Evolutionary conservation across 2,329 filamentous ascomycete genomes (phyloP).

Genomic region (Cladosporium sp.): DNA sequence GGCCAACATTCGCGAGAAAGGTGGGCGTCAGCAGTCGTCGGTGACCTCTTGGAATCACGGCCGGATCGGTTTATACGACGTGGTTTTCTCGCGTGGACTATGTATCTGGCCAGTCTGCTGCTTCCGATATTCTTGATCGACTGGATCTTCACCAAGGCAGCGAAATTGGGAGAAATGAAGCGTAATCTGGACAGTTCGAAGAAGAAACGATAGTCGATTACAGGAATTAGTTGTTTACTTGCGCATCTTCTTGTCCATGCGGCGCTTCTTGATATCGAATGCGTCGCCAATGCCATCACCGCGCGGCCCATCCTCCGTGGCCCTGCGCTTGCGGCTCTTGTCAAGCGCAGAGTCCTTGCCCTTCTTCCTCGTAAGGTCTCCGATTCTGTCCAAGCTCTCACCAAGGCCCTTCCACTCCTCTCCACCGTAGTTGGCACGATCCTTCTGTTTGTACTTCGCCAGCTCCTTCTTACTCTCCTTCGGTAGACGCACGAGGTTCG

Average conservation of each 20-base stretch:
- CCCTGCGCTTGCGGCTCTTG: conserved; percentile 78
- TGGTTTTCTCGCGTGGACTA: conserved; percentile 2
- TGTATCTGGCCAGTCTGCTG: not conserved
- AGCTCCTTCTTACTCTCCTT: conserved; percentile 79
- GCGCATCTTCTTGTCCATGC: conserved; percentile 34
- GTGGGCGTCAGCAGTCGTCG: conserved; percentile 17
- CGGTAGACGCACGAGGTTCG: conserved; percentile 82
- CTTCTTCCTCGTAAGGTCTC: conserved; percentile 69
- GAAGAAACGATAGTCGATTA: conserved; percentile 1
- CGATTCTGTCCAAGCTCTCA: conserved; percentile 80
- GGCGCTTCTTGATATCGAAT: conserved; percentile 64
- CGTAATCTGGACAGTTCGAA: not conserved
- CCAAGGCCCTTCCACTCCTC: conserved; percentile 89
- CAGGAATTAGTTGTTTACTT: conserved; percentile 17
- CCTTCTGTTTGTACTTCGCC: conserved; percentile 51
- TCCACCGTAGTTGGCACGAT: conserved; percentile 65
- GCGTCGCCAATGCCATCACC: conserved; percentile 63
- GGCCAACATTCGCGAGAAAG: conserved; percentile 13
- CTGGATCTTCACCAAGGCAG: not conserved
- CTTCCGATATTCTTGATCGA: conserved; percentile 1
- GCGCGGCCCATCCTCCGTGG: conserved; percentile 64
- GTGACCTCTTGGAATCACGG: conserved; percentile 12
- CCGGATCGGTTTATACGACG: conserved; percentile 14
- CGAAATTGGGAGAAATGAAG: conserved; percentile 1
- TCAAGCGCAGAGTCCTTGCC: conserved; percentile 58